Evolutionary conservation across 2,329 filamentous ascomycete genomes (phyloP).

Genomic region (Neurospora sp.): DNA sequence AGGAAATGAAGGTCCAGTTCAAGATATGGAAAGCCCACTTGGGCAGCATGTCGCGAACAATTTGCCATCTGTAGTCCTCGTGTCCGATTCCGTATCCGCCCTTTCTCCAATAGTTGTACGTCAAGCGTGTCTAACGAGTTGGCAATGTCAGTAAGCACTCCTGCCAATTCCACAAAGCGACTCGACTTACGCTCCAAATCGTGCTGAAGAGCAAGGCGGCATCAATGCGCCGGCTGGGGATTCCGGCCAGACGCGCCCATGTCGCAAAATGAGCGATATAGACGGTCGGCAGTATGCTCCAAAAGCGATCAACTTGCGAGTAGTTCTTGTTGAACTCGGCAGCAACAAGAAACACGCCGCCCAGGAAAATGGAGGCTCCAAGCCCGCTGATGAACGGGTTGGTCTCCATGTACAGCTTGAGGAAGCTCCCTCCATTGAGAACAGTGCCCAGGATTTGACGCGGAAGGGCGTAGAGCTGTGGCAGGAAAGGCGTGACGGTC

Average conservation of each 20-base stretch:
- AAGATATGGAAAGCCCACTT: constrained; percentile 66
- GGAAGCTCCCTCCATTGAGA: constrained; percentile 52
- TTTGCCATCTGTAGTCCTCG: constrained; percentile 87
- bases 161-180: background rate
- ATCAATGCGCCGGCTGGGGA: constrained; percentile 63
- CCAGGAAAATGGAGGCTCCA: constrained; percentile 61
- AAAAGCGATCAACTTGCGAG: constrained; percentile 89
- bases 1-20: constrained; percentile 82
- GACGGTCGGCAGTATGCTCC: constrained; percentile 80
- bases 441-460: constrained; percentile 47
- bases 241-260: constrained; percentile 70
- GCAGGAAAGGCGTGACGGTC: constrained; percentile 65
- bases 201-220: constrained; percentile 59
- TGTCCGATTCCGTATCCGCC: constrained; percentile 83
- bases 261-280: constrained; percentile 76
- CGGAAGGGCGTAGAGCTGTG: constrained; percentile 62
- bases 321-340: constrained; percentile 89
- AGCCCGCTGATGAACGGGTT: constrained; percentile 77
- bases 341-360: constrained; percentile 59
- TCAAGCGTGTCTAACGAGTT: constrained; percentile 57
- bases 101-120: constrained; percentile 94
- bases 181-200: constrained; percentile 65
- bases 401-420: constrained; percentile 67
- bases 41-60: constrained; percentile 58
- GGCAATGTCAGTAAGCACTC: constrained; percentile 14